These are phyloP conservation scores for Mycena leptocephala DNA, from an alignment of 768 basidiomycete genomes.

Conservation along the genomic window DNA sequence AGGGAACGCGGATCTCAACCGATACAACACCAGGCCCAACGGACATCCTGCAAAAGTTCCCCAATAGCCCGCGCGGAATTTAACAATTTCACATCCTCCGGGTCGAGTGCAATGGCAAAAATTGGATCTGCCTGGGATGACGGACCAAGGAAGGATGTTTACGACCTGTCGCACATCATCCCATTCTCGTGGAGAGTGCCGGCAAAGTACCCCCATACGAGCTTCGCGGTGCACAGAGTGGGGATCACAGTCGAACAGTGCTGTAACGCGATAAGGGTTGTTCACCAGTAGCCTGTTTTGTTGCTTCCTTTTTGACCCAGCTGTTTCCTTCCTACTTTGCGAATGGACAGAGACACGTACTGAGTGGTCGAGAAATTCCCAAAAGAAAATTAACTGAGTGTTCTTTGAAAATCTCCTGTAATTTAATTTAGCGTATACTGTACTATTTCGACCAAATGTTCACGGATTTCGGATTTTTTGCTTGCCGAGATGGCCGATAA, in stretches of 20 bases:
- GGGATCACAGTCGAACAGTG: conserved; percentile 26
- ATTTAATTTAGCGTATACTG: too few species aligned
- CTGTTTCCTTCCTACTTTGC: too few species aligned
- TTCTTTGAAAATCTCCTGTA: too few species aligned
- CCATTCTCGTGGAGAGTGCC: conserved; percentile 29
- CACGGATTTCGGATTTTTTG: too few species aligned
- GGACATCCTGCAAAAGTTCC: conserved; percentile 13
- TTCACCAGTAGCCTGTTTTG: too few species aligned
- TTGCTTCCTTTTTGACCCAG: too few species aligned
- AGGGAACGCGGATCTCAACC: background rate
- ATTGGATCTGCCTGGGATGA: background rate
- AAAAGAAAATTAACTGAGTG: too few species aligned
- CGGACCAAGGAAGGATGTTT: conserved; percentile 24
- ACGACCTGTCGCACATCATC: conserved; percentile 25
- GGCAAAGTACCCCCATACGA: conserved; percentile 28
- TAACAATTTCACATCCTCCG: conserved; percentile 16
- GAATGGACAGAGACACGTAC: too few species aligned
- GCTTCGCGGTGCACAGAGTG: conserved; percentile 29
- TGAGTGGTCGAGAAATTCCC: too few species aligned
- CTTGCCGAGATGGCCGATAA: too few species aligned
- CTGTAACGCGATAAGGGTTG: conserved; percentile 39
- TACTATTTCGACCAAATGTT: too few species aligned
- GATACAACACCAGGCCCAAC: background rate
- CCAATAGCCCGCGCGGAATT: conserved; percentile 15
- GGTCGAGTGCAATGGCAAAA: background rate